Conservation (phyloP, 192 early-diverging fungal species). For the Linnemannia hyalina region DNA sequence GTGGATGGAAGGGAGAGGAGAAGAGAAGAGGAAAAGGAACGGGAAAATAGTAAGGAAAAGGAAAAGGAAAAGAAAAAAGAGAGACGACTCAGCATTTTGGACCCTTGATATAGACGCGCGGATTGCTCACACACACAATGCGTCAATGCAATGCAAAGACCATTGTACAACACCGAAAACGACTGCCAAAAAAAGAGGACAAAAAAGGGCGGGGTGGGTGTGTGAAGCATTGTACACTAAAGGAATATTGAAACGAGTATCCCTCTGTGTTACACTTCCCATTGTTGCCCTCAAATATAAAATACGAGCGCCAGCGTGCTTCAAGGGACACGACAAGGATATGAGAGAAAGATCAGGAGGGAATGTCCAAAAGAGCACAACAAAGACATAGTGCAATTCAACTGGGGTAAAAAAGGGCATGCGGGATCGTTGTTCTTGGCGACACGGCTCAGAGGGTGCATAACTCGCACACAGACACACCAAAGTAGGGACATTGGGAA, state of each 20-base stretch:
- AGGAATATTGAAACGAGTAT: background rate
- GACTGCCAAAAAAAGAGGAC: background rate
- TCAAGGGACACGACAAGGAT: background rate
- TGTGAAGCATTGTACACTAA: background rate
- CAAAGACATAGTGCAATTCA: background rate
- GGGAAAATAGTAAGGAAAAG: background rate
- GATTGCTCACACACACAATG: conserved; percentile 2
- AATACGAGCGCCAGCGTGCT: background rate
- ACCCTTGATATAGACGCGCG: conserved; percentile 25
- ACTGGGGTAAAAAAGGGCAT: background rate
- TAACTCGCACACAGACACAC: background rate
- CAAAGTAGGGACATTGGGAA: background rate
- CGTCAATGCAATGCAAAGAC: background rate
- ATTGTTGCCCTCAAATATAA: background rate
- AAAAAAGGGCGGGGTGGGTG: background rate
- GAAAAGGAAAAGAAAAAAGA: conserved; percentile 3
- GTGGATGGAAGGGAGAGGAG: background rate
- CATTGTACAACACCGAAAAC: background rate
- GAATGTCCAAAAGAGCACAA: background rate
- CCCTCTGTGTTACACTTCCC: background rate
- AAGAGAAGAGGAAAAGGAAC: background rate
- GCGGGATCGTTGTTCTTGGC: background rate
- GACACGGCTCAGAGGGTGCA: background rate
- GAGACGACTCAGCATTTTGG: background rate
- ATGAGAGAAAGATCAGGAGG: no score